Evolutionary conservation across 495 filamentous ascomycete species (phyloP).

Genomic region (Xylaria nigripes): DNA sequence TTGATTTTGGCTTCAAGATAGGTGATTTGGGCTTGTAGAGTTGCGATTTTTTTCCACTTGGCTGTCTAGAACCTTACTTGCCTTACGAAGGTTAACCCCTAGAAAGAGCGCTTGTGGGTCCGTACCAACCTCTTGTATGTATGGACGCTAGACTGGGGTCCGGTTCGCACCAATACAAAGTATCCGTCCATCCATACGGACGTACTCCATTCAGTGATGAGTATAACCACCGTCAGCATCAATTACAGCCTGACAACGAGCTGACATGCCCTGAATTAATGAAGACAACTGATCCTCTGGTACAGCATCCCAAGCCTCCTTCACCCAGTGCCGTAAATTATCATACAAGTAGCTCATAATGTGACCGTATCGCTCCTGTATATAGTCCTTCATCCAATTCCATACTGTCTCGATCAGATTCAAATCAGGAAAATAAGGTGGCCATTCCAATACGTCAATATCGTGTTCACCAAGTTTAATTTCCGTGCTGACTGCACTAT

Average conservation of each 20-base stretch:
- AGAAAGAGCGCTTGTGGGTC: too few relatives aligned
- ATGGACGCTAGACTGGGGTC: too few relatives aligned
- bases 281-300: too few relatives aligned
- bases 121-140: too few relatives aligned
- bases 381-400: constrained; percentile 24
- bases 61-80: too few relatives aligned
- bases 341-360: background rate
- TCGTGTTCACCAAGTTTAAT: background rate
- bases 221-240: background rate
- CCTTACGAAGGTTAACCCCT: too few relatives aligned
- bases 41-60: too few relatives aligned
- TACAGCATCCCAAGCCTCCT: background rate
- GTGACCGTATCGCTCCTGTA: constrained; percentile 8
- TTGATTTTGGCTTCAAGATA: too few relatives aligned
- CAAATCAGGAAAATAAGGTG: constrained; percentile 19
- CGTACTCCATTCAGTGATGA: too few relatives aligned
- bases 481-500: background rate
- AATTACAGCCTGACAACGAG: background rate
- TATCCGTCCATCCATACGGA: too few relatives aligned
- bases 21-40: too few relatives aligned
- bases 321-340: background rate
- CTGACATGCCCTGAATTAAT: background rate
- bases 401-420: constrained; percentile 24
- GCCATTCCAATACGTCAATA: constrained; percentile 21
- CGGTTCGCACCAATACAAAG: too few relatives aligned